These are phyloP conservation scores for Alternaria triticina DNA, from an alignment of 2,329 filamentous ascomycete genomes.

Conservation along the genomic window DNA sequence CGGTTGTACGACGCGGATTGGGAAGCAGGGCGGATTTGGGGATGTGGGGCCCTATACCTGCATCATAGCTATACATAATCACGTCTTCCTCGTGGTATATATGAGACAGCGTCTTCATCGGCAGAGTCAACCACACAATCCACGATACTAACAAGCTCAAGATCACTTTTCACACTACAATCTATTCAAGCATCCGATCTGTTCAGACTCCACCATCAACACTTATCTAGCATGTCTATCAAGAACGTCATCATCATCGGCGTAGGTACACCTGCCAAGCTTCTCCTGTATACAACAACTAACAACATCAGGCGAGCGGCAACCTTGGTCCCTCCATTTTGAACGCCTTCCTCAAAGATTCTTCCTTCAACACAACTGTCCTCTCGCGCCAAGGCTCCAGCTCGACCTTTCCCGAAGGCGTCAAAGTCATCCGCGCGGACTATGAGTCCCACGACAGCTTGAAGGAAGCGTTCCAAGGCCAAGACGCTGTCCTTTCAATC, in stretches of 20 bases:
- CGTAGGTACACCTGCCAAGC: constrained; percentile 29
- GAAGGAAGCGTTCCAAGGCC: constrained; percentile 58
- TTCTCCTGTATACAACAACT: neutral
- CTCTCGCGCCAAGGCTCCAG: constrained; percentile 59
- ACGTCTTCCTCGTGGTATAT: constrained; percentile 16
- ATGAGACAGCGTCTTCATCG: constrained; percentile 1
- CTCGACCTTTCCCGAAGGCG: constrained; percentile 48
- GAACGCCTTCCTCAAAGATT: constrained; percentile 47
- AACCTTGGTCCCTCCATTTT: constrained; percentile 54
- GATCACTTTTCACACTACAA: neutral
- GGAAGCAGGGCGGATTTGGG: constrained; percentile 1
- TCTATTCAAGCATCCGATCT: neutral
- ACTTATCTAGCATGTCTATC: constrained; percentile 38
- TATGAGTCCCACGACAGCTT: constrained; percentile 58
- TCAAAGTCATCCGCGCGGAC: constrained; percentile 57
- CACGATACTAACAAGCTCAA: neutral
- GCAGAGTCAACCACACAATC: neutral
- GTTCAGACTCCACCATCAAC: neutral
- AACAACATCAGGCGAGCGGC: constrained; percentile 42
- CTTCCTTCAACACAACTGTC: constrained; percentile 62
- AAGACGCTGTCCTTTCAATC: constrained; percentile 63
- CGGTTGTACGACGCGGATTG: neutral
- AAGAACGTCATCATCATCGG: constrained; percentile 55
- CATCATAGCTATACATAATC: constrained; percentile 8
- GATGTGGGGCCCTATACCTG: constrained; percentile 11